Evolutionary conservation across 352 stramenopile genomes (phyloP).

Genomic region (Globisporangium spinosum): DNA sequence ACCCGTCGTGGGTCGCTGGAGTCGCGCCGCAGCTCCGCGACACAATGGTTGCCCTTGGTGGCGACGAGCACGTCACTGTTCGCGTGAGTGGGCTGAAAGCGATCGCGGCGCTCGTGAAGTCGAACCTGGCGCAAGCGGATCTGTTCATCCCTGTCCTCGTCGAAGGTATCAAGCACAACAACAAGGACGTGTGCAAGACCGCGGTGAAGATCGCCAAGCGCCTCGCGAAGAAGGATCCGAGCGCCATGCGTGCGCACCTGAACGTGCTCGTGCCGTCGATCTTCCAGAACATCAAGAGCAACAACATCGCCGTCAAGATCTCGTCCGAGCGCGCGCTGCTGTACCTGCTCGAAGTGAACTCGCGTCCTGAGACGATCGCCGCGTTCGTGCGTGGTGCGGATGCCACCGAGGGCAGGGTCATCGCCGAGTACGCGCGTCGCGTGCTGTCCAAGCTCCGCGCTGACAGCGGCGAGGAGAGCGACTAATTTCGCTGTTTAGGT

Average conservation of each 20-base stretch:
- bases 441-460: constrained; percentile 86
- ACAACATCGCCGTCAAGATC: constrained; percentile 87
- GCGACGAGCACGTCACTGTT: constrained; percentile 68
- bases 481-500: constrained; percentile 26
- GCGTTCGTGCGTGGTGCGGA: constrained; percentile 59
- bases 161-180: constrained; percentile 55
- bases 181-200: constrained; percentile 79
- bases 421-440: constrained; percentile 83
- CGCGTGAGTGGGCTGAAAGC: constrained; percentile 50
- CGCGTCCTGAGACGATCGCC: constrained; percentile 71
- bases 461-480: constrained; percentile 81
- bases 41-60: constrained; percentile 40
- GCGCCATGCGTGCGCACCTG: constrained; percentile 48
- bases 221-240: constrained; percentile 64
- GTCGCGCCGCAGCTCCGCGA: constrained; percentile 25
- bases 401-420: constrained; percentile 72
- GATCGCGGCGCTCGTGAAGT: constrained; percentile 56
- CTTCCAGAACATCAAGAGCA: constrained; percentile 87
- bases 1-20: constrained; percentile 32
- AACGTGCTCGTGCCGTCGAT: constrained; percentile 64
- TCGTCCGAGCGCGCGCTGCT: constrained; percentile 81
- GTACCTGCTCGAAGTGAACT: constrained; percentile 85
- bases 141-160: constrained; percentile 61
- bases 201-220: constrained; percentile 73
- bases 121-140: constrained; percentile 27